These are phyloP conservation scores for Euryodendron excelsum DNA, from an alignment of 148 eudicot genomes.

Conservation along the genomic window DNA sequence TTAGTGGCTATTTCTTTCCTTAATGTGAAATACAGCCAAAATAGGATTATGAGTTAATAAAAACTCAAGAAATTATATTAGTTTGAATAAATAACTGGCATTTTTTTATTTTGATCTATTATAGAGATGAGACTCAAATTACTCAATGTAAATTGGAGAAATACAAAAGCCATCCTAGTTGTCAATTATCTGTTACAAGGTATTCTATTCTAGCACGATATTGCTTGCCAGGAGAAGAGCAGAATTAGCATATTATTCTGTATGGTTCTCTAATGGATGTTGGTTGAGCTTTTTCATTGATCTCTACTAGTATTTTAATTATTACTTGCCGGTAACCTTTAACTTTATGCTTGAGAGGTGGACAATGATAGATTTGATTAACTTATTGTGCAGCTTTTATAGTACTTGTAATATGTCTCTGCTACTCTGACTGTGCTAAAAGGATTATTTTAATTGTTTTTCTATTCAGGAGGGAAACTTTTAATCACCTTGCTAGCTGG, in stretches of 20 bases:
- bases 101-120: background rate
- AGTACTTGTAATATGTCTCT: background rate
- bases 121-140: too few species aligned
- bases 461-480: slow-evolving; percentile 52
- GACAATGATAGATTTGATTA: background rate
- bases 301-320: background rate
- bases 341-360: background rate
- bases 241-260: background rate
- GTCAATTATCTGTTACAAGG: background rate
- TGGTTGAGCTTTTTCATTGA: background rate
- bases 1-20: background rate
- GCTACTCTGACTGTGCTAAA: background rate
- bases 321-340: background rate
- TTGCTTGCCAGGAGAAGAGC: background rate
- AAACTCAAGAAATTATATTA: background rate
- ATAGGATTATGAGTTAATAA: background rate
- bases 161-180: background rate
- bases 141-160: background rate
- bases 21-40: background rate
- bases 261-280: background rate
- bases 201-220: background rate
- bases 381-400: background rate
- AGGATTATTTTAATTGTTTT: background rate
- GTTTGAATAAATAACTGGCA: background rate
- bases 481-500: slow-evolving; percentile 60